Evolutionary conservation across 805 yeast species (phyloP), one percentile per base, ranked within the genome.

Genomic region (Wickerhamiella kazuoi): DNA sequence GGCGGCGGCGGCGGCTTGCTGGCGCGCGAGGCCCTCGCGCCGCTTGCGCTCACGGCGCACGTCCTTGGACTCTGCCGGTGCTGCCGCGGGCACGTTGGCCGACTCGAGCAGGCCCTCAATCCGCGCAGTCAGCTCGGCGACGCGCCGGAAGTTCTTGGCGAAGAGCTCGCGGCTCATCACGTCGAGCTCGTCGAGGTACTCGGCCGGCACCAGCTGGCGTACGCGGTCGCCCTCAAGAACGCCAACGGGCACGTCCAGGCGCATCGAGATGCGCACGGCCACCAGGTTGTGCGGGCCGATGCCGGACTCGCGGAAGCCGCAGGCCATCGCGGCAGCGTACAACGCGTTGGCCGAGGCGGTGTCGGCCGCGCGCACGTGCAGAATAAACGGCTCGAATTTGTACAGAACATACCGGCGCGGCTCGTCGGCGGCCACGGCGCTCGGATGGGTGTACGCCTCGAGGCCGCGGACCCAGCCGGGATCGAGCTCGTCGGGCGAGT

Each of bases 271-370:
- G 46, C 94, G 63, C 16, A 83, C 58, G 0, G 84, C 94, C 5
- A 83, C 93, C 11, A 77, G 64, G 47, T 73, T 71, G 49, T 82
- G 80, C 23, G 75, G 65, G 6, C 93, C 93, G 35, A 83, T 80
- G 1, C 94, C 94, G 23, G 81, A 69, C 55, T 83, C 94, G 50
- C 94, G 65, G 51, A 78, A 83, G 2, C 94, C 94, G 58, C 90
- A 77, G 2, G 69, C 67, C 81, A 82, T 76, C 0, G 93, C 93
- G 1, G 70, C 58, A 29, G 74, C 70, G 46, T 75, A 80, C 9
- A 83, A 55, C 30, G 57, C 58, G n/a, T 67, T 63, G 0, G 94
- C 93, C 4, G 66, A 56, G 13, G 56, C 61, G 20, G 65, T 56
- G 46, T 72, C 68, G 35, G 87, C 64, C 50, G 94, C 80, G 50